These are phyloP conservation scores for Colletotrichum abscissum DNA, from an alignment of 2,329 filamentous ascomycete genomes.

Conservation along the genomic window DNA sequence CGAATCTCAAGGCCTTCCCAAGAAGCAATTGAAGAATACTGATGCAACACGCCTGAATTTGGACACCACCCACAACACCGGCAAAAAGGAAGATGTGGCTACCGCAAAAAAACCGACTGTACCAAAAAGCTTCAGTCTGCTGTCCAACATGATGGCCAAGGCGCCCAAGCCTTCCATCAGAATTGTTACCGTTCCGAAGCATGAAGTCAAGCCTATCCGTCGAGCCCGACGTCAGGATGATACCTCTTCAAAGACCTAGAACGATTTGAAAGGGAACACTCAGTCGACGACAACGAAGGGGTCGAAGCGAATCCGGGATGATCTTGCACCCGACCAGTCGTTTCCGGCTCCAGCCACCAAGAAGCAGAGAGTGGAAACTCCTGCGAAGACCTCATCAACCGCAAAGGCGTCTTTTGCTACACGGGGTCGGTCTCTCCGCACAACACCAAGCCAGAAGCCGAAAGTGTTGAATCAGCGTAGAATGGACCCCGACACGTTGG, in stretches of 20 bases:
- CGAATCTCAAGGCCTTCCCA: neutral
- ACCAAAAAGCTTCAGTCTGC: neutral
- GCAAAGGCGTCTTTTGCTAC: neutral
- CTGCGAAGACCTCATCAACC: neutral
- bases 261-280: conserved; percentile 4
- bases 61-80: neutral
- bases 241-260: conserved; percentile 16
- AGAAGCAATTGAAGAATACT: neutral
- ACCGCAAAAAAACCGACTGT: neutral
- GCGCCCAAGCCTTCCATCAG: conserved; percentile 8
- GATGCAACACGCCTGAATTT: neutral
- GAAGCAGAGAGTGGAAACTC: neutral
- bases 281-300: neutral
- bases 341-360: neutral
- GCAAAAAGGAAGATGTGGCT: no score
- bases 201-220: neutral
- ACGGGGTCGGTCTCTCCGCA: neutral
- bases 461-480: conserved; percentile 22
- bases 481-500: conserved; percentile 7
- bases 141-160: conserved; percentile 7
- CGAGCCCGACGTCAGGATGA: conserved; percentile 6
- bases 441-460: neutral
- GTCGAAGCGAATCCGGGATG: neutral
- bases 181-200: neutral
- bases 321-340: neutral